A percentile compares a stretch with the other conserved stretches of the same genome.
These are phyloP conservation scores for Lichtheimia ramosa DNA, from an alignment of 371 early-diverging fungal genomes.

Conservation along the genomic window DNA sequence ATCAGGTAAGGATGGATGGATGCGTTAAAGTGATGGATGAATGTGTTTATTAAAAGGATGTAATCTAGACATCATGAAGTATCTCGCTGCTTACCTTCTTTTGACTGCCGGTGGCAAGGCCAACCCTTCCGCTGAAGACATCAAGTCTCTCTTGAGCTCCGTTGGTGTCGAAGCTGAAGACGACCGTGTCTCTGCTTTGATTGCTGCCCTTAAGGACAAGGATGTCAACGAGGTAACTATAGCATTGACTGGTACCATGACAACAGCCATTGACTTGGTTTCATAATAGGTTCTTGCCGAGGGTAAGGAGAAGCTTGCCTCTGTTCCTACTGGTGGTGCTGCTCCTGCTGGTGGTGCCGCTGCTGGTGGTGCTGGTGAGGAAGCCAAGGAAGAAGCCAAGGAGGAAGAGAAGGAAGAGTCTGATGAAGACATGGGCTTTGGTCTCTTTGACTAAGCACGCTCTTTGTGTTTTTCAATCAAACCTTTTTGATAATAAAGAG, in stretches of 20 bases:
- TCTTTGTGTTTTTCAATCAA: neutral
- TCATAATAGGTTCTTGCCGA: slow-evolving; percentile 75
- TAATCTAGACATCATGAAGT: slow-evolving; percentile 74
- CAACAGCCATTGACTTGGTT: slow-evolving; percentile 78
- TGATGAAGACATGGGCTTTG: slow-evolving; percentile 71
- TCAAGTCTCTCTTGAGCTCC: slow-evolving; percentile 84
- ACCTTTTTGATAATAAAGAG: no score
- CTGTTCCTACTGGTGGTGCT: slow-evolving; percentile 91
- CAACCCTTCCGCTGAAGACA: slow-evolving; percentile 78
- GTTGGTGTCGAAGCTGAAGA: slow-evolving; percentile 92
- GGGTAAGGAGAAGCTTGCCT: slow-evolving; percentile 89
- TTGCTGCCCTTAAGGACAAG: slow-evolving; percentile 89
- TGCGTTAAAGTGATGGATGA: neutral
- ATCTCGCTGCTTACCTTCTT: slow-evolving; percentile 96
- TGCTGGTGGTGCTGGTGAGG: slow-evolving; percentile 53
- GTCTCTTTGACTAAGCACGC: slow-evolving; percentile 45
- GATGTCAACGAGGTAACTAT: slow-evolving; percentile 68
- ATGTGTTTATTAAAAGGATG: neutral
- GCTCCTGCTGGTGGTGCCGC: slow-evolving; percentile 67
- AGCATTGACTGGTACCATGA: slow-evolving; percentile 81
- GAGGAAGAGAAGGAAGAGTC: slow-evolving; percentile 89
- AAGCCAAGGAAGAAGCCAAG: slow-evolving; percentile 60
- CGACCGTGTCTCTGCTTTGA: slow-evolving; percentile 76
- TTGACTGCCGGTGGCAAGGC: slow-evolving; percentile 88
- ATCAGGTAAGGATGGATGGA: neutral